A percentile compares a stretch with the other conserved stretches of the same genome.
Evolutionary conservation across 2,329 filamentous ascomycete species (phyloP).

Genomic region (Lasiodiplodia hormozganensis): DNA sequence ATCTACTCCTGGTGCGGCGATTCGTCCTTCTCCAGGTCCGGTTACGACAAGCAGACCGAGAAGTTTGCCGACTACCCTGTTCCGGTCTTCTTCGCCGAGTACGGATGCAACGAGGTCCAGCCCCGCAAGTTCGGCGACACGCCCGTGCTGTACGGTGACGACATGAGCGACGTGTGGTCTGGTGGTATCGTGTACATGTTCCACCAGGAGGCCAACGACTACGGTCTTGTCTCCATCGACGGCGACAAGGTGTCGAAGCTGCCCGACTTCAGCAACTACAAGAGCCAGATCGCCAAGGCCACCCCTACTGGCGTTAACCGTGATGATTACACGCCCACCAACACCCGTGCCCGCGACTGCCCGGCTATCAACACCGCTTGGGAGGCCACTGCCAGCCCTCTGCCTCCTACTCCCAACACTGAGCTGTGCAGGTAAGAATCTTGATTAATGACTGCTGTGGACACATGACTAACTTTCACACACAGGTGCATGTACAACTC

Average conservation of each 20-base stretch:
- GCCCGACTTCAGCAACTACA: constrained; percentile 76
- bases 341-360: constrained; percentile 73
- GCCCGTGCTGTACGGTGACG: constrained; percentile 73
- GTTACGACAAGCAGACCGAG: constrained; percentile 80
- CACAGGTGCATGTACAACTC: constrained; percentile 76
- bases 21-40: constrained; percentile 77
- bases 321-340: constrained; percentile 73
- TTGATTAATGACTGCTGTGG: too few relatives aligned
- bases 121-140: constrained; percentile 88
- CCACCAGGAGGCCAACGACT: constrained; percentile 90
- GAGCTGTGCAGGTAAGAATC: constrained; percentile 67
- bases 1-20: constrained; percentile 99
- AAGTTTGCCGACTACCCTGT: constrained; percentile 92
- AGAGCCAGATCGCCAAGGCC: constrained; percentile 71
- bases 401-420: constrained; percentile 83
- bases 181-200: constrained; percentile 99
- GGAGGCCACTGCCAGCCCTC: constrained; percentile 68
- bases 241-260: constrained; percentile 69
- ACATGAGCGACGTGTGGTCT: constrained; percentile 89
- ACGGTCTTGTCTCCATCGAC: constrained; percentile 74
- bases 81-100: constrained; percentile 98
- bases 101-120: constrained; percentile 83
- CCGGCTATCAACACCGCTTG: constrained; percentile 72
- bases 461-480: neutral
- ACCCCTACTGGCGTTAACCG: constrained; percentile 71